Conservation (phyloP, 2,329 filamentous ascomycete species). For the Colletotrichum orbiculare region DNA sequence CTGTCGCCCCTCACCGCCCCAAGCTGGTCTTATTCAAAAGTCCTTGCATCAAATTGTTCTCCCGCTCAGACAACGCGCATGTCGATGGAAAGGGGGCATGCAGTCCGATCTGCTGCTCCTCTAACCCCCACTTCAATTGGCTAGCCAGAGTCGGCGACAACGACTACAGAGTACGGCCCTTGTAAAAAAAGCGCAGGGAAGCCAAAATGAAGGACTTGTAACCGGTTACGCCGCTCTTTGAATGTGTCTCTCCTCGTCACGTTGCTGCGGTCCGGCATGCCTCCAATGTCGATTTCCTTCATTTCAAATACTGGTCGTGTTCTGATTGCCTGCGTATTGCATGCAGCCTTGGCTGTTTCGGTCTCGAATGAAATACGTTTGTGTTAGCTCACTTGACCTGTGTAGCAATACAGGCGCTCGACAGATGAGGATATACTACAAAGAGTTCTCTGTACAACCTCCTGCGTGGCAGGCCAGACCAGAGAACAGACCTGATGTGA, state of each 20-base stretch:
- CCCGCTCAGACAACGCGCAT: neutral
- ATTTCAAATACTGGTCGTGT: constrained; percentile 4
- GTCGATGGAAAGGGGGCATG: constrained; percentile 8
- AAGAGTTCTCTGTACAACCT: constrained; percentile 15
- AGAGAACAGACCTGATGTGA: neutral
- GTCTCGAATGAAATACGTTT: constrained; percentile 6
- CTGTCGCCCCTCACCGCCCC: neutral
- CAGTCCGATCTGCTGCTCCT: constrained; percentile 16
- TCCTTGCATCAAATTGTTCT: neutral
- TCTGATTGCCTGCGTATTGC: constrained; percentile 27
- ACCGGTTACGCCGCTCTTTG: constrained; percentile 1
- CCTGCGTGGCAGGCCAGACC: constrained; percentile 1
- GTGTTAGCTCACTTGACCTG: constrained; percentile 5
- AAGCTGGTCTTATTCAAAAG: neutral
- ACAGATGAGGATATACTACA: neutral
- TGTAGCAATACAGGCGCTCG: constrained; percentile 9
- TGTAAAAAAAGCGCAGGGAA: neutral
- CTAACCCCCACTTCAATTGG: constrained; percentile 6
- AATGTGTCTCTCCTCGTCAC: neutral
- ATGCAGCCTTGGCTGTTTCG: constrained; percentile 32
- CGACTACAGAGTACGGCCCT: neutral
- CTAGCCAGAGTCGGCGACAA: constrained; percentile 11
- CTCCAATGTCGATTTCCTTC: constrained; percentile 3
- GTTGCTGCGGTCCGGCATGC: constrained; percentile 16
- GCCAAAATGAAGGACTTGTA: constrained; percentile 12